phyloP scores from a whole-genome alignment of 192 early-diverging fungal species.

The Blastocladiella britannica region DNA sequence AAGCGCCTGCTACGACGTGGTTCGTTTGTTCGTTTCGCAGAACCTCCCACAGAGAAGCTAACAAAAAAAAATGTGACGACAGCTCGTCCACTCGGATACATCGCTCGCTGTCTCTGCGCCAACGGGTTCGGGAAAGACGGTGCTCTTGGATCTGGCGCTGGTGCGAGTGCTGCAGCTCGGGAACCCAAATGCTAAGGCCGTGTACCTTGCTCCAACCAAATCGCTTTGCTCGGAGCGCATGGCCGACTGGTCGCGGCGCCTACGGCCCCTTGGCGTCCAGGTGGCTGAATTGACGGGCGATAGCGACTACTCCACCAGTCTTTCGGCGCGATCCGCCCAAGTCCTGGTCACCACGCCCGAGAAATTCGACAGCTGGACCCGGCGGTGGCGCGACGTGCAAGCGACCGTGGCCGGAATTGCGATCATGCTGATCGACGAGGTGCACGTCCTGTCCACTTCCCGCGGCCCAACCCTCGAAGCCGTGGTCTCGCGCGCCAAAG shows the following conservation, averaged over 20 bases:
- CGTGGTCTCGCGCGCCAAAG: conserved; percentile 26
- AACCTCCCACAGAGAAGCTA: not conserved
- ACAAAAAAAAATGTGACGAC: too few species aligned
- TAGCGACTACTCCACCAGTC: conserved; percentile 6
- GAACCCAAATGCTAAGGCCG: conserved; percentile 12
- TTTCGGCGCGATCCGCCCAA: conserved; percentile 14
- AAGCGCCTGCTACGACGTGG: conserved; percentile 8
- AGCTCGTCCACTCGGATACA: conserved; percentile 4
- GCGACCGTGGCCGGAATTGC: conserved; percentile 10
- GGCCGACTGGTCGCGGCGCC: conserved; percentile 32
- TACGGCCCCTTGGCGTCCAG: conserved; percentile 13
- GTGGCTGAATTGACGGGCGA: conserved; percentile 30
- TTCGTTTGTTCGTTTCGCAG: conserved; percentile 4
- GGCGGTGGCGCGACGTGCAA: conserved; percentile 9
- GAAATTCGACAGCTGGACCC: conserved; percentile 37
- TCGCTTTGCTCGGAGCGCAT: conserved; percentile 38
- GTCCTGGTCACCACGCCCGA: conserved; percentile 42
- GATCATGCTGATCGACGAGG: conserved; percentile 44
- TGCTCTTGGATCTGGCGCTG: conserved; percentile 32
- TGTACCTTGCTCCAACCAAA: conserved; percentile 48
- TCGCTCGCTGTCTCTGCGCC: conserved; percentile 25
- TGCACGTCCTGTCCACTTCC: conserved; percentile 34
- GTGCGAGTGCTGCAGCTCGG: not conserved
- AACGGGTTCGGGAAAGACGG: conserved; percentile 47
- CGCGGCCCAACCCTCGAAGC: conserved; percentile 46